These are phyloP conservation scores for Ilyonectria mors-panacis DNA, from an alignment of 2,329 filamentous ascomycete species.

Conservation along the genomic window DNA sequence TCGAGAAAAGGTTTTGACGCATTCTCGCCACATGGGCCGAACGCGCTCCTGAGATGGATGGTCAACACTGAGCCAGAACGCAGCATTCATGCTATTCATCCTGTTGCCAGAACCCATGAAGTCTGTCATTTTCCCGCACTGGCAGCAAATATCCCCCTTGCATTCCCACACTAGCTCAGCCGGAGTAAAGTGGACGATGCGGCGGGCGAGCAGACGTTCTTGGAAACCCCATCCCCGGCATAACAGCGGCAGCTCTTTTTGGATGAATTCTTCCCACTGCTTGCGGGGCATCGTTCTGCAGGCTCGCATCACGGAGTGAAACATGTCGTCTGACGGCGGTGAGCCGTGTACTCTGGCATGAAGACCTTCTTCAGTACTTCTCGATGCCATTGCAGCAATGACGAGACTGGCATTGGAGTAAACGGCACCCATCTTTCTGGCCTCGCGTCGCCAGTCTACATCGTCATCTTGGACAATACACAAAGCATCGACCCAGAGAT, in stretches of 20 bases:
- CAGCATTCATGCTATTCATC: not conserved
- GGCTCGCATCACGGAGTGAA: conserved; percentile 1
- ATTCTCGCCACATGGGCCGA: conserved; percentile 2
- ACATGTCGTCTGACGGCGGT: not conserved
- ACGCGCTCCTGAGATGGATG: not conserved
- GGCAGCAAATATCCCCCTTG: not conserved
- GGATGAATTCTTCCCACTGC: conserved; percentile 1
- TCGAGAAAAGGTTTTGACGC: conserved; percentile 1
- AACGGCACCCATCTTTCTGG: conserved; percentile 20
- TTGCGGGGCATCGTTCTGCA: conserved; percentile 4
- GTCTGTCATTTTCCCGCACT: not conserved
- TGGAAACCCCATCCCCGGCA: conserved; percentile 8
- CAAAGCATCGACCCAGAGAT: conserved; percentile 27
- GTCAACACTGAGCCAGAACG: conserved; percentile 1
- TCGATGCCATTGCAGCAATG: conserved; percentile 9
- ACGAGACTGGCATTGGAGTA: conserved; percentile 18
- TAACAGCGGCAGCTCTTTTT: not conserved
- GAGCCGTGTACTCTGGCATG: not conserved
- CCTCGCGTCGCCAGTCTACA: conserved; percentile 17
- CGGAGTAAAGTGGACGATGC: not conserved
- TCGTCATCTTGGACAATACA: conserved; percentile 25
- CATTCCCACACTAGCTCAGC: conserved; percentile 3
- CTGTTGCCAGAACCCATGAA: not conserved
- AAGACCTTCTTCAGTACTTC: not conserved
- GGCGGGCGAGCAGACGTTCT: not conserved